These are phyloP conservation scores for Chaetoscypha palmicola DNA, from an alignment of 2,329 filamentous ascomycete genomes.

Conservation along the genomic window DNA sequence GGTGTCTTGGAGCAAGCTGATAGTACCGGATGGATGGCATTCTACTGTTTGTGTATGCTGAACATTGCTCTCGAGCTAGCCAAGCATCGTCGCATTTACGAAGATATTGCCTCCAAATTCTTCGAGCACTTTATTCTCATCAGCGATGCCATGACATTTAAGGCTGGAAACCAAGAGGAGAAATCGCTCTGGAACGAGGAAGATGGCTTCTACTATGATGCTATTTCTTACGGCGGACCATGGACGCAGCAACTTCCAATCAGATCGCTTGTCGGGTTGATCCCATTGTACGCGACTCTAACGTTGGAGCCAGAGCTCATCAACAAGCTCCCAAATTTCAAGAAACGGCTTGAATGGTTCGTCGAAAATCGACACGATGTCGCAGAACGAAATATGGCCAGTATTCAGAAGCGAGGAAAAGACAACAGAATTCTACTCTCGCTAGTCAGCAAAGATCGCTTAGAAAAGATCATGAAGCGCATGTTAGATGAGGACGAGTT, in stretches of 20 bases:
- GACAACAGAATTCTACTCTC: conserved; percentile 81
- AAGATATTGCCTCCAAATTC: conserved; percentile 96
- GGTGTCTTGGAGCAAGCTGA: conserved; percentile 93
- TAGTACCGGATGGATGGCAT: conserved; percentile 98
- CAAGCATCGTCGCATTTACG: conserved; percentile 90
- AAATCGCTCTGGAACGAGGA: conserved; percentile 93
- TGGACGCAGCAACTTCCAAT: conserved; percentile 91
- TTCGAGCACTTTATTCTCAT: conserved; percentile 99
- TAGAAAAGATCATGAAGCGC: conserved; percentile 78
- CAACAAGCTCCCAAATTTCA: conserved; percentile 86
- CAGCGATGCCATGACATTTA: conserved; percentile 92
- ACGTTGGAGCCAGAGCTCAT: conserved; percentile 92
- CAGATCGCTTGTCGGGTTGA: conserved; percentile 84
- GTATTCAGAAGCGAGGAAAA: conserved; percentile 83
- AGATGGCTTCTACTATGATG: conserved; percentile 97
- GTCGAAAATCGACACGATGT: conserved; percentile 80
- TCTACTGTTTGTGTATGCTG: conserved; percentile 93
- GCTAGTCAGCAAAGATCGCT: conserved; percentile 86
- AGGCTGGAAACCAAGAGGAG: conserved; percentile 63
- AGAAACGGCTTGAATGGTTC: conserved; percentile 91
- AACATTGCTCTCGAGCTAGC: conserved; percentile 94
- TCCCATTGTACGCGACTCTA: conserved; percentile 85
- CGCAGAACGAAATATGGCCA: conserved; percentile 89
- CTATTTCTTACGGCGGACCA: conserved; percentile 90
- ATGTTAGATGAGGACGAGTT: conserved; percentile 97